phyloP scores from a whole-genome alignment of 106 monocot genomes.

The Dactylorhiza incarnata region DNA sequence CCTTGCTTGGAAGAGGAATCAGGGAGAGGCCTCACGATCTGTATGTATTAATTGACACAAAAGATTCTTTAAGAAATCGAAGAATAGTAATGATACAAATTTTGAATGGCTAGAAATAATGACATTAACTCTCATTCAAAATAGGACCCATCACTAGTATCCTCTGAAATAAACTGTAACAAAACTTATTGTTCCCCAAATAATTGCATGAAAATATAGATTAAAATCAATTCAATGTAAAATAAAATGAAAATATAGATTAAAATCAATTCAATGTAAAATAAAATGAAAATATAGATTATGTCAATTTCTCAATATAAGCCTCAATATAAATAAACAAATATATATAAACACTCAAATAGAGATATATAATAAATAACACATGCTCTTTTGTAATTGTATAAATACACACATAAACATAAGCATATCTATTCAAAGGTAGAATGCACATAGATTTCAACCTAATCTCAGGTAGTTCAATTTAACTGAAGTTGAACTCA shows the following conservation, averaged over 20 bases:
- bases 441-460: neutral
- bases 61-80: neutral
- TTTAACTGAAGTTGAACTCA: neutral
- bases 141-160: neutral
- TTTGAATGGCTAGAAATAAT: neutral
- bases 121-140: neutral
- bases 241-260: neutral
- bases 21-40: conserved; percentile 47
- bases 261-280: neutral
- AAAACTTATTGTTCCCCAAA: neutral
- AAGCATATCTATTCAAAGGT: neutral
- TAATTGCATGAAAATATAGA: neutral
- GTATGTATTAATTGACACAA: neutral
- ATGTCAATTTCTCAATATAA: too few species aligned
- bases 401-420: neutral
- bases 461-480: neutral
- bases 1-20: conserved; percentile 71
- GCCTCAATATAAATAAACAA: too few species aligned
- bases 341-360: too few species aligned
- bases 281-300: neutral
- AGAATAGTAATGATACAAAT: neutral
- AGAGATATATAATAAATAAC: too few species aligned
- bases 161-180: neutral
- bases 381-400: neutral
- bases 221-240: neutral